Conservation (phyloP, 1,284 basidiomycete genomes). For the Phylloboletellus chloephorus region DNA sequence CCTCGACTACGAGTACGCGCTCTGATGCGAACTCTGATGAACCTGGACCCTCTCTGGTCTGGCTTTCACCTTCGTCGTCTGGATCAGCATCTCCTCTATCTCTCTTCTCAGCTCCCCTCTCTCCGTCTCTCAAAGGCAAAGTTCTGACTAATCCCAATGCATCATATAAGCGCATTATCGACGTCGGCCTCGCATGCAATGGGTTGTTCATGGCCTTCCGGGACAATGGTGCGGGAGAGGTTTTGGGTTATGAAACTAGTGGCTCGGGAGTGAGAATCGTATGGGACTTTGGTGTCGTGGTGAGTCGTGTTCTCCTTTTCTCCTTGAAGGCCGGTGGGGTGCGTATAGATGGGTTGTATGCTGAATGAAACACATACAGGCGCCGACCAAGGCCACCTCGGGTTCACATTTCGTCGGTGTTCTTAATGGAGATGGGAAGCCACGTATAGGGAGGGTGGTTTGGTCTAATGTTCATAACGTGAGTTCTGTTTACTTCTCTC, state of each 20-base stretch:
- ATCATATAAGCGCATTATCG: slow-evolving; percentile 46
- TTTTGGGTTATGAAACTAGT: slow-evolving; percentile 42
- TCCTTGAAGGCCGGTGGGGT: neutral
- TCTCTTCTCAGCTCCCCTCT: slow-evolving; percentile 51
- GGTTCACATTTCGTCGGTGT: slow-evolving; percentile 59
- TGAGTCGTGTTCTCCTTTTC: slow-evolving; percentile 30
- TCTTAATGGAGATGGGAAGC: slow-evolving; percentile 49
- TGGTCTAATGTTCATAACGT: slow-evolving; percentile 64
- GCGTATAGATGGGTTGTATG: neutral
- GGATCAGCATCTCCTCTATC: slow-evolving; percentile 15
- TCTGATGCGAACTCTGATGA: slow-evolving; percentile 2
- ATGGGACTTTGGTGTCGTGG: slow-evolving; percentile 58
- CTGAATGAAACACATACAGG: slow-evolving; percentile 26
- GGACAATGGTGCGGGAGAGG: slow-evolving; percentile 49
- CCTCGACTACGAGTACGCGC: slow-evolving; percentile 13
- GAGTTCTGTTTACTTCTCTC: slow-evolving; percentile 25
- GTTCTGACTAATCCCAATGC: slow-evolving; percentile 39
- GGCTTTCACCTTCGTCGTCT: slow-evolving; percentile 52
- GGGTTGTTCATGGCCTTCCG: slow-evolving; percentile 52
- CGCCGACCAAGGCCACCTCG: slow-evolving; percentile 36
- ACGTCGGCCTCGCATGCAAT: slow-evolving; percentile 45
- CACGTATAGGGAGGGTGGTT: slow-evolving; percentile 66
- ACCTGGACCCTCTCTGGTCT: slow-evolving; percentile 45
- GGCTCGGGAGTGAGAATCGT: slow-evolving; percentile 42
- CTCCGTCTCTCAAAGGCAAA: slow-evolving; percentile 49